A percentile compares a stretch with the other conserved stretches of the same genome.
Evolutionary conservation across 108 stramenopile genomes (phyloP).

Genomic region (Cyclostephanos tholiformis): DNA sequence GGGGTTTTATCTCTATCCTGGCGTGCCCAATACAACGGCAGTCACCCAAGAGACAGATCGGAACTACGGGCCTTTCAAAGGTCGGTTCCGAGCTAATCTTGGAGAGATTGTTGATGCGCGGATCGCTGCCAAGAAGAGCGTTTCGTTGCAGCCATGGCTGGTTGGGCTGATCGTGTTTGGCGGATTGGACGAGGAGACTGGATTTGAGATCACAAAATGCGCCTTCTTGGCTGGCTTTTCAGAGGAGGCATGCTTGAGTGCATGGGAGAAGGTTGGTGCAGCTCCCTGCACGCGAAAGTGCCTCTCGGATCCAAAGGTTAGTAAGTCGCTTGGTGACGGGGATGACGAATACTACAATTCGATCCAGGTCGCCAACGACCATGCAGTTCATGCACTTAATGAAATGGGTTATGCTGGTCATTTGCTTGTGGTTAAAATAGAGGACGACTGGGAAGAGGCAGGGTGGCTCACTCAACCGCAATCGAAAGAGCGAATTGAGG

Average conservation of each 20-base stretch:
- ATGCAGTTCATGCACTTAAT: not conserved
- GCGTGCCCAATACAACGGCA: constrained; percentile 30
- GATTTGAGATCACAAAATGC: no score
- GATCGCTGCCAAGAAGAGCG: not conserved
- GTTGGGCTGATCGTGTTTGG: constrained; percentile 19
- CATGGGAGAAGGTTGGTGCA: constrained; percentile 11
- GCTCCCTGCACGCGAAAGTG: constrained; percentile 6
- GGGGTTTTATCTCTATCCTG: constrained; percentile 23
- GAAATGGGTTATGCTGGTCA: constrained; percentile 3
- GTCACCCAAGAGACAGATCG: constrained; percentile 30
- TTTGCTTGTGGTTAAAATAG: not conserved
- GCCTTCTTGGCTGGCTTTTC: constrained; percentile 3
- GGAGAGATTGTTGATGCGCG: not conserved
- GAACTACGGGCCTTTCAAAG: constrained; percentile 29
- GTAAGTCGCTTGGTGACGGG: not conserved
- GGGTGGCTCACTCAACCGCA: constrained; percentile 1
- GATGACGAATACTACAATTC: constrained; percentile 5
- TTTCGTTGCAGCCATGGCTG: constrained; percentile 7
- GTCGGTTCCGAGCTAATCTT: constrained; percentile 12
- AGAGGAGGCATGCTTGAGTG: constrained; percentile 1
- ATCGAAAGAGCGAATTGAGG: constrained; percentile 1
- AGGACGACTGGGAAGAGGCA: not conserved
- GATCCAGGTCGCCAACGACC: constrained; percentile 11
- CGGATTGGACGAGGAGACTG: no score
- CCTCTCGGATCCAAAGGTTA: not conserved